Evolutionary conservation across 805 yeast species (phyloP).

Genomic region (Danielozyma ontarioensis): DNA sequence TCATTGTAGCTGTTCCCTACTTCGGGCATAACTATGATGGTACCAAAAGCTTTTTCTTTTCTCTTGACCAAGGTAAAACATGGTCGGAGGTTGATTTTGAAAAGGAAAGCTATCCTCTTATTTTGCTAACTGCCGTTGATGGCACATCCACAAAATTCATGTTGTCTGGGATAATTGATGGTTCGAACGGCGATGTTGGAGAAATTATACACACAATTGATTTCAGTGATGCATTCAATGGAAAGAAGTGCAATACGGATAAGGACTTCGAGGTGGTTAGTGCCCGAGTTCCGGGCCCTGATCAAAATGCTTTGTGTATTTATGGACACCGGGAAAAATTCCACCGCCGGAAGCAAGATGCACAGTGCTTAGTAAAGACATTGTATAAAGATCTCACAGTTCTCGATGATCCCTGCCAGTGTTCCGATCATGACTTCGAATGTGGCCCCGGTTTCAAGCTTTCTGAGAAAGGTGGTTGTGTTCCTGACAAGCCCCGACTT

Average conservation of each 20-base stretch:
- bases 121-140: constrained; percentile 57
- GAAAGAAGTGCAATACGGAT: constrained; percentile 34
- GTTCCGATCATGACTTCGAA: constrained; percentile 64
- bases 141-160: constrained; percentile 62
- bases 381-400: constrained; percentile 42
- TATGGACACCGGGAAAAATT: constrained; percentile 65
- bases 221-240: constrained; percentile 52
- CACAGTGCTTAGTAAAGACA: constrained; percentile 57
- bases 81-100: constrained; percentile 56
- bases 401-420: constrained; percentile 54
- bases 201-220: constrained; percentile 40
- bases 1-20: constrained; percentile 56
- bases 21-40: constrained; percentile 19
- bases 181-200: constrained; percentile 3
- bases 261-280: constrained; percentile 63
- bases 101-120: constrained; percentile 32
- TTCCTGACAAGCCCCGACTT: constrained; percentile 23
- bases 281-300: constrained; percentile 39
- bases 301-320: constrained; percentile 46
- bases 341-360: constrained; percentile 56
- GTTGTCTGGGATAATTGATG: constrained; percentile 36
- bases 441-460: constrained; percentile 49
- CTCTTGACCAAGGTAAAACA: constrained; percentile 68
- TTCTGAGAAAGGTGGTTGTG: constrained; percentile 43
- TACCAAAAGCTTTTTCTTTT: constrained; percentile 39